A percentile compares a stretch with the other conserved stretches of the same genome.
phyloP scores from a whole-genome alignment of 2,329 filamentous ascomycete species.

The Penicillium sp. region DNA sequence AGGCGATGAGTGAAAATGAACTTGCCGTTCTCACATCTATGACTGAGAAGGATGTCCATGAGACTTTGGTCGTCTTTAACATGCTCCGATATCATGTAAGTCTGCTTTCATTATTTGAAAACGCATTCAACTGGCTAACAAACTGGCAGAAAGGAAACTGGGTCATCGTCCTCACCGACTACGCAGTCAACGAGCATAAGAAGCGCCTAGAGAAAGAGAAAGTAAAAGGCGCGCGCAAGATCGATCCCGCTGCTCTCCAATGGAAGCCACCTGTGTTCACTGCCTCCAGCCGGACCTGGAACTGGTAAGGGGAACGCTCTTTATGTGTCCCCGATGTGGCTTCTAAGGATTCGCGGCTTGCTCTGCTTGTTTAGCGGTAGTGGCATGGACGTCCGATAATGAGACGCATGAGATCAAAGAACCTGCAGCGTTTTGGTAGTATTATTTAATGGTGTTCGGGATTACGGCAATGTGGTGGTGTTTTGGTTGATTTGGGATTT shows the following conservation, averaged over 20 bases:
- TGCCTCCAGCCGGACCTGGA: constrained; percentile 86
- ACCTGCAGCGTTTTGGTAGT: neutral
- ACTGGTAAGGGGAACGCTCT: constrained; percentile 60
- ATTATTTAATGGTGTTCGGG: constrained; percentile 7
- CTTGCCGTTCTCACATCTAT: constrained; percentile 77
- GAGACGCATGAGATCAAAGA: neutral
- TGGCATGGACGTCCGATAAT: neutral
- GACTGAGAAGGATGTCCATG: constrained; percentile 96
- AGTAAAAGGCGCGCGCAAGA: constrained; percentile 66
- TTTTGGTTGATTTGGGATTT: constrained; percentile 5
- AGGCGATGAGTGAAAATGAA: constrained; percentile 71
- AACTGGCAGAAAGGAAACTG: constrained; percentile 71
- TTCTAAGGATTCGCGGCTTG: neutral
- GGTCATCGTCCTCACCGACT: constrained; percentile 86
- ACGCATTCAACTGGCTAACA: constrained; percentile 14
- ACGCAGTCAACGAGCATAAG: constrained; percentile 64
- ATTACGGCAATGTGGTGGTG: neutral
- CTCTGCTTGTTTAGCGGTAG: neutral
- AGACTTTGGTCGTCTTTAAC: constrained; percentile 86
- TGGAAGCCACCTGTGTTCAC: constrained; percentile 98
- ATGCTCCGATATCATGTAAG: constrained; percentile 83
- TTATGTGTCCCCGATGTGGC: neutral
- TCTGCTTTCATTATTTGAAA: constrained; percentile 2
- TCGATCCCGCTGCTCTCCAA: constrained; percentile 73
- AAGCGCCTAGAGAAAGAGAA: constrained; percentile 75